Conservation (phyloP, 345 rosid species). For the Isatis tinctoria region DNA sequence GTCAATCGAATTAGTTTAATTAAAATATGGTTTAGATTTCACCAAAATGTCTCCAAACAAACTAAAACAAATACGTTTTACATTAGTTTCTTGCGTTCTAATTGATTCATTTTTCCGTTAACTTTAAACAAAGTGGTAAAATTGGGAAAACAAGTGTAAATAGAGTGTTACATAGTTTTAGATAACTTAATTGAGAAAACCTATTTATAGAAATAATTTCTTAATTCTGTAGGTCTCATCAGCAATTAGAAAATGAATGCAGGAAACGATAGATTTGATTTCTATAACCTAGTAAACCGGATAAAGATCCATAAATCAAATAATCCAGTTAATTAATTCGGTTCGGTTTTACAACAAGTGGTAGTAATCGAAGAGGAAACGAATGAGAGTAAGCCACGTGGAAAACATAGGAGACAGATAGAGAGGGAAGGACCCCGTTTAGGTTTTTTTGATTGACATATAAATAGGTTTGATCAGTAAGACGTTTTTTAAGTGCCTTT, state of each 20-base stretch:
- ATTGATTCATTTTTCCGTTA: neutral
- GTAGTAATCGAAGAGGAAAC: neutral
- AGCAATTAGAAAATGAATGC: neutral
- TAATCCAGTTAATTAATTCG: neutral
- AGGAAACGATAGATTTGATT: neutral
- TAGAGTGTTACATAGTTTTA: neutral
- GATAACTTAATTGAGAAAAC: neutral
- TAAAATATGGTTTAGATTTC: neutral
- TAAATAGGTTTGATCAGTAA: conserved; percentile 23
- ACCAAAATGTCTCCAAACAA: neutral
- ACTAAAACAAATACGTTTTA: neutral
- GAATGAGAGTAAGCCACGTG: conserved; percentile 10
- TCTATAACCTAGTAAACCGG: conserved; percentile 21
- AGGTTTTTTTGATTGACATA: conserved; percentile 30
- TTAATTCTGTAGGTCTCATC: neutral
- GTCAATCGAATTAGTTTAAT: neutral
- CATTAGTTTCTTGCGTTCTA: neutral
- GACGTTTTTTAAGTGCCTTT: conserved; percentile 24
- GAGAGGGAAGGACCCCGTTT: conserved; percentile 34
- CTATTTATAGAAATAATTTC: neutral
- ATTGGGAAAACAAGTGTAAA: neutral
- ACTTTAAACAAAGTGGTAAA: neutral
- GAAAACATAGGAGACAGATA: conserved; percentile 19
- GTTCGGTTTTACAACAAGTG: neutral
- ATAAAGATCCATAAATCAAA: neutral